Evolutionary conservation across 345 rosid genomes (phyloP).

Genomic region (Eucalyptus regnans): DNA sequence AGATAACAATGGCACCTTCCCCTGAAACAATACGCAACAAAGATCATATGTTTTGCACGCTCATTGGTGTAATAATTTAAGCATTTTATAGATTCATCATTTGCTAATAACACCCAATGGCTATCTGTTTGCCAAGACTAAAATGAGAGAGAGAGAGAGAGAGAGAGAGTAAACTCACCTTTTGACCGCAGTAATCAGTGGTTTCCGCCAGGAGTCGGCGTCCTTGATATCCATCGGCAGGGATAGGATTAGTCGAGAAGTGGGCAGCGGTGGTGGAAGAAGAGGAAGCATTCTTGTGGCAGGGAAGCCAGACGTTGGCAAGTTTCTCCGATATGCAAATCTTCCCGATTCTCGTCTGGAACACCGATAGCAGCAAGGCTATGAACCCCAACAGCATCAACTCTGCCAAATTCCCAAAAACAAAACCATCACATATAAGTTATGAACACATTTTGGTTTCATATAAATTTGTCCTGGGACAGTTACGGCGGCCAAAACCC

Average conservation of each 20-base stretch:
- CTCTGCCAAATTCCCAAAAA: no score
- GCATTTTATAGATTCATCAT: background rate
- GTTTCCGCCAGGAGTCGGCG: slow-evolving; percentile 48
- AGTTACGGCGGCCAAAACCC: rapidly evolving
- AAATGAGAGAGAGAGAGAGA: background rate
- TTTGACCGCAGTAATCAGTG: slow-evolving; percentile 8
- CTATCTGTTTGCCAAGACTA: background rate
- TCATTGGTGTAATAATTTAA: background rate
- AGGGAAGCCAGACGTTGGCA: no score
- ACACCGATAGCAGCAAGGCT: no score
- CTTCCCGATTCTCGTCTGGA: no score
- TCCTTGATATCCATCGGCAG: background rate
- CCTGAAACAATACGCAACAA: slow-evolving; percentile 23
- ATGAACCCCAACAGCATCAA: no score
- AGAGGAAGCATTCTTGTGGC: no score
- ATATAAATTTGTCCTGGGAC: rapidly evolving
- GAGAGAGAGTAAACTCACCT: slow-evolving; percentile 1
- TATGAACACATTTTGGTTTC: no score
- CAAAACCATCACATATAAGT: no score
- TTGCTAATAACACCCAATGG: background rate
- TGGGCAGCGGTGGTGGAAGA: background rate
- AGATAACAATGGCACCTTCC: slow-evolving; percentile 47
- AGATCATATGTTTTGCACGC: background rate
- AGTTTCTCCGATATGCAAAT: no score
- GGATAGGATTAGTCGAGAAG: slow-evolving; percentile 13